A percentile compares a stretch with the other conserved stretches of the same genome.
These are phyloP conservation scores for Infundibulicybe gibba DNA, from an alignment of 768 basidiomycete species.

Conservation along the genomic window DNA sequence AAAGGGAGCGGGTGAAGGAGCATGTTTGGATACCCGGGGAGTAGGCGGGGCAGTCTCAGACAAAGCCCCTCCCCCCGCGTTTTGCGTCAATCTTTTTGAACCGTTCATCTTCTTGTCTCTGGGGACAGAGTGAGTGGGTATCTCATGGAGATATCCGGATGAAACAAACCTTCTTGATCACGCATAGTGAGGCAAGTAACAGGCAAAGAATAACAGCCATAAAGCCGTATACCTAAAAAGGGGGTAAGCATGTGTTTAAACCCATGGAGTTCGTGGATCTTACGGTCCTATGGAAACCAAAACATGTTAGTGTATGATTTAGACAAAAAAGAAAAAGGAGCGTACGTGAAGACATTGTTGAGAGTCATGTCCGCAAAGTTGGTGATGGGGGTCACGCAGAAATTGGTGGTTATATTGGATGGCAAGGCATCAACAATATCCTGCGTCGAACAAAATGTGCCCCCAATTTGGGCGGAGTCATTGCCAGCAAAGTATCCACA, in stretches of 20 bases:
- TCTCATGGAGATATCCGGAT: background rate
- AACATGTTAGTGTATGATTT: background rate
- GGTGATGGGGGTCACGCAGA: conserved; percentile 74
- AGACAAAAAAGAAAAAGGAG: conserved; percentile 13
- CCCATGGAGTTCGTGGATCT: conserved; percentile 8
- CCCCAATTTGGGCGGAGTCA: conserved; percentile 56
- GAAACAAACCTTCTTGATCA: conserved; percentile 71
- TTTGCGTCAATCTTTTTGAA: conserved; percentile 90
- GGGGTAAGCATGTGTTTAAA: background rate
- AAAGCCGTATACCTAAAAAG: conserved; percentile 67
- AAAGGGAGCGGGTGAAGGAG: background rate
- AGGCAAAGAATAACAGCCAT: conserved; percentile 76
- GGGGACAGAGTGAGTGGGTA: conserved; percentile 8
- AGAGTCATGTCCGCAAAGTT: conserved; percentile 66
- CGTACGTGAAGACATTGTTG: conserved; percentile 83
- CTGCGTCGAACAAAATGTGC: conserved; percentile 50
- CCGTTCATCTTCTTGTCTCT: conserved; percentile 78
- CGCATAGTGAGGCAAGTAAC: conserved; percentile 78
- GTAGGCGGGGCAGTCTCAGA: conserved; percentile 36
- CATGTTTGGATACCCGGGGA: background rate
- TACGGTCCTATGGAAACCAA: conserved; percentile 37
- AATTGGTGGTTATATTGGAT: conserved; percentile 37
- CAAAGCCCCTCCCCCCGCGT: conserved; percentile 83
- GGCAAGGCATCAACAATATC: conserved; percentile 38
- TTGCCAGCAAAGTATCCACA: conserved; percentile 83